Percentiles rank a stretch among this genome's conserved stretches.
These are phyloP conservation scores for Aspergillus sp. DNA, from an alignment of 2,329 filamentous ascomycete species.

Conservation along the genomic window DNA sequence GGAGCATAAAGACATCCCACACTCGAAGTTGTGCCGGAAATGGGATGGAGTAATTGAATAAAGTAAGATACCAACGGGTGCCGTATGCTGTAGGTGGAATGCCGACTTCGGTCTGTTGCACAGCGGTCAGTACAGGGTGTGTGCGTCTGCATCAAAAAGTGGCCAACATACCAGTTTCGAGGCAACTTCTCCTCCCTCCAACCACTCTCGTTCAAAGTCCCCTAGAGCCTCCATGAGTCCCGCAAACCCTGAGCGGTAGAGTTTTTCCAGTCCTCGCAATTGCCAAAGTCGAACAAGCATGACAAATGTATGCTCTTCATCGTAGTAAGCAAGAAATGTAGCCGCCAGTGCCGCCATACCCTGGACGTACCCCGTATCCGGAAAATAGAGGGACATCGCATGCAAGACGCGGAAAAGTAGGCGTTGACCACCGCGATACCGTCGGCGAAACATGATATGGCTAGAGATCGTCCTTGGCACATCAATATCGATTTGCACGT, in stretches of 20 bases:
- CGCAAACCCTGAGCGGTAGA: constrained; percentile 81
- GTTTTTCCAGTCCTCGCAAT: constrained; percentile 76
- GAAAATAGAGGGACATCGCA: constrained; percentile 85
- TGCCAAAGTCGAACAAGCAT: constrained; percentile 97
- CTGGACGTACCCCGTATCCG: constrained; percentile 91
- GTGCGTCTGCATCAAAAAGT: not conserved
- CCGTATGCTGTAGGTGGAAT: constrained; percentile 92
- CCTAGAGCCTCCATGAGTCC: constrained; percentile 82
- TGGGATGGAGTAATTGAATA: constrained; percentile 96
- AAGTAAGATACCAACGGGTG: constrained; percentile 92
- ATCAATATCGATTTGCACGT: constrained; percentile 95
- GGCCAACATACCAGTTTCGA: constrained; percentile 68
- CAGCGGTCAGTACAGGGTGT: not conserved
- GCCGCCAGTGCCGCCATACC: constrained; percentile 95
- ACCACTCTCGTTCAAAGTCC: constrained; percentile 84
- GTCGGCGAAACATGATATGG: constrained; percentile 93
- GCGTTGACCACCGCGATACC: constrained; percentile 89
- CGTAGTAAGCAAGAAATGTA: constrained; percentile 92
- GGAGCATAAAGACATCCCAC: constrained; percentile 96
- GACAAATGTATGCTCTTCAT: constrained; percentile 90
- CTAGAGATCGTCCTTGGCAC: constrained; percentile 91
- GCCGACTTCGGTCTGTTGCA: constrained; percentile 59
- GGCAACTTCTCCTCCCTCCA: constrained; percentile 74
- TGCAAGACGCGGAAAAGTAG: constrained; percentile 91
- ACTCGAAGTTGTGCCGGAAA: constrained; percentile 92